These are phyloP conservation scores for Colletotrichum truncatum DNA, from an alignment of 2,329 filamentous ascomycete genomes.

Conservation along the genomic window DNA sequence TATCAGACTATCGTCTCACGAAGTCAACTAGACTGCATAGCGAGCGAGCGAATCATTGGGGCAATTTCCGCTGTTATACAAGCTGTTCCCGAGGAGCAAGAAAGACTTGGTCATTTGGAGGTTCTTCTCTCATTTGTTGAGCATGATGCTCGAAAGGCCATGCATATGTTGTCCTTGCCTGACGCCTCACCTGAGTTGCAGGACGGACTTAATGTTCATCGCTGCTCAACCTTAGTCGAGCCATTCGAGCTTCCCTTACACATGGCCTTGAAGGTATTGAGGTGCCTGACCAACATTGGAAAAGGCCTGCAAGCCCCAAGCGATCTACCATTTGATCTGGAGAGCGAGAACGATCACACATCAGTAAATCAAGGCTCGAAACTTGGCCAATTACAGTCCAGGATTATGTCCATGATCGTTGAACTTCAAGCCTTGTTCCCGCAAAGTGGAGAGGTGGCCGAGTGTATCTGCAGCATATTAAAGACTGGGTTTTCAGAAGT, in stretches of 20 bases:
- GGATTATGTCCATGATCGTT: slow-evolving; percentile 57
- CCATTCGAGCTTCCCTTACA: slow-evolving; percentile 56
- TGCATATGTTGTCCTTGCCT: slow-evolving; percentile 38
- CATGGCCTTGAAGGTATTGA: slow-evolving; percentile 64
- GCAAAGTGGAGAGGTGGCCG: slow-evolving; percentile 72
- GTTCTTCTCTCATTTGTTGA: slow-evolving; percentile 70
- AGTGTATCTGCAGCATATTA: slow-evolving; percentile 76
- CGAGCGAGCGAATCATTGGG: slow-evolving; percentile 78
- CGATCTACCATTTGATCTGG: slow-evolving; percentile 75
- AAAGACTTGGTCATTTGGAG: slow-evolving; percentile 52
- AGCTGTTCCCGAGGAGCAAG: slow-evolving; percentile 58
- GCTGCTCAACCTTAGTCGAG: slow-evolving; percentile 8
- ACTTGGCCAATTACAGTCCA: slow-evolving; percentile 50
- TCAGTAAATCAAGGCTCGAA: slow-evolving; percentile 30
- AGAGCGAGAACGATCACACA: slow-evolving; percentile 51
- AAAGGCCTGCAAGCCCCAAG: slow-evolving; percentile 76
- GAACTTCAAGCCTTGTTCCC: slow-evolving; percentile 63
- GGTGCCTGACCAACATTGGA: slow-evolving; percentile 75
- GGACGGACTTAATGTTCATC: slow-evolving; percentile 2
- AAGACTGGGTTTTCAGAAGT: slow-evolving; percentile 80
- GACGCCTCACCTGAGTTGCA: slow-evolving; percentile 35
- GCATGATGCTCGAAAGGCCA: slow-evolving; percentile 53
- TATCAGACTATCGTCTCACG: slow-evolving; percentile 72
- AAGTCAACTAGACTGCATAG: slow-evolving; percentile 70
- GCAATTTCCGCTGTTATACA: slow-evolving; percentile 82